phyloP scores from a whole-genome alignment of 352 stramenopile genomes.

The Pythium plurisporium region DNA sequence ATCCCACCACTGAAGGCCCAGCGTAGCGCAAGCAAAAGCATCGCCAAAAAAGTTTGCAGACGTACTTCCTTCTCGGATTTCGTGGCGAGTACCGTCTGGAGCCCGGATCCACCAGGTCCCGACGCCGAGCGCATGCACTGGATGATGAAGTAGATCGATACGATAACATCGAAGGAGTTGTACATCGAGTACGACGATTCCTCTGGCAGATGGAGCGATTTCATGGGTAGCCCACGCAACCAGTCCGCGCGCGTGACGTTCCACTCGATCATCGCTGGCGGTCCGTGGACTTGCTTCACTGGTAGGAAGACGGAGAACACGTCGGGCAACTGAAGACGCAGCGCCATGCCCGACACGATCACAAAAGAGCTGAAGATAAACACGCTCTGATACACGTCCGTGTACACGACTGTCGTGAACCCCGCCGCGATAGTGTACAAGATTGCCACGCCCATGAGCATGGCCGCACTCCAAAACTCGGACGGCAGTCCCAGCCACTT shows the following conservation, averaged over 20 bases:
- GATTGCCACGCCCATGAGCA: conserved; percentile 64
- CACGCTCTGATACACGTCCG: conserved; percentile 76
- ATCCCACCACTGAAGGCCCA: conserved; percentile 78
- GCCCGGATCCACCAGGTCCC: conserved; percentile 55
- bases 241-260: conserved; percentile 48
- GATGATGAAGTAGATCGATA: conserved; percentile 57
- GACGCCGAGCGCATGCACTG: conserved; percentile 69
- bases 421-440: conserved; percentile 70
- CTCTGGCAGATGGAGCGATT: conserved; percentile 30
- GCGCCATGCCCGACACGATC: conserved; percentile 54
- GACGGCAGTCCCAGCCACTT: conserved; percentile 47
- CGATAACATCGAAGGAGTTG: conserved; percentile 54
- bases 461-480: conserved; percentile 64
- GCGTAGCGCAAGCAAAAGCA: conserved; percentile 62
- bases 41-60: conserved; percentile 70
- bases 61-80: conserved; percentile 79
- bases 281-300: conserved; percentile 25
- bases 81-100: conserved; percentile 69
- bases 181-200: conserved; percentile 71
- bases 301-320: conserved; percentile 63
- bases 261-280: conserved; percentile 40
- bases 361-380: conserved; percentile 80
- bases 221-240: conserved; percentile 37
- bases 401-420: conserved; percentile 76
- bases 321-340: conserved; percentile 47